Conservation (phyloP, 179 eudicot genomes). For the Beta macrorhiza region DNA sequence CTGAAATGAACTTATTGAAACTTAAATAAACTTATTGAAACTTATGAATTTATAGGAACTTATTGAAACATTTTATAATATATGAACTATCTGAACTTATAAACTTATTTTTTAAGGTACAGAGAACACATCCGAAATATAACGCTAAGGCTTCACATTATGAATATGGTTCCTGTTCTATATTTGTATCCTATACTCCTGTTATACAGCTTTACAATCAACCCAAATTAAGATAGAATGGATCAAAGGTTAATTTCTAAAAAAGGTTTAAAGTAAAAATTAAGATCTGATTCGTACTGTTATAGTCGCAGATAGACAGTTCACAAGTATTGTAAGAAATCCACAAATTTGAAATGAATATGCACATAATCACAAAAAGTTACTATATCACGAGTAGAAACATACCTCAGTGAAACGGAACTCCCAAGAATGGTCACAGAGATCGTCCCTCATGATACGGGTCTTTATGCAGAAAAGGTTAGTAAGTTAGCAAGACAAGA, state of each 20-base stretch:
- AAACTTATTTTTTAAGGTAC: too few species aligned
- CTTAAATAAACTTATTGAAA: too few species aligned
- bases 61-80: too few species aligned
- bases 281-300: too few species aligned
- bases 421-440: constrained; percentile 80
- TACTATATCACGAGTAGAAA: background rate
- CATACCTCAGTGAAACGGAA: constrained; percentile 52
- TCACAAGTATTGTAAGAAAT: background rate
- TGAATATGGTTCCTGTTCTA: too few species aligned
- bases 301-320: background rate
- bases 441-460: constrained; percentile 74
- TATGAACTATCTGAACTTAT: too few species aligned
- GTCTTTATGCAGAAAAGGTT: constrained; percentile 32
- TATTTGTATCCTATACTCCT: background rate
- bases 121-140: too few species aligned
- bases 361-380: background rate
- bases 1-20: too few species aligned
- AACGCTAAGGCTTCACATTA: too few species aligned
- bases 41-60: too few species aligned
- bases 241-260: background rate
- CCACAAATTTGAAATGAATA: background rate
- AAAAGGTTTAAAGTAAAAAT: background rate
- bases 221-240: background rate
- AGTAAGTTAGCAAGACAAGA: constrained; percentile 1
- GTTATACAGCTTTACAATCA: background rate